Conservation (phyloP, 2,329 filamentous ascomycete genomes). For the Gyromitra esculenta region DNA sequence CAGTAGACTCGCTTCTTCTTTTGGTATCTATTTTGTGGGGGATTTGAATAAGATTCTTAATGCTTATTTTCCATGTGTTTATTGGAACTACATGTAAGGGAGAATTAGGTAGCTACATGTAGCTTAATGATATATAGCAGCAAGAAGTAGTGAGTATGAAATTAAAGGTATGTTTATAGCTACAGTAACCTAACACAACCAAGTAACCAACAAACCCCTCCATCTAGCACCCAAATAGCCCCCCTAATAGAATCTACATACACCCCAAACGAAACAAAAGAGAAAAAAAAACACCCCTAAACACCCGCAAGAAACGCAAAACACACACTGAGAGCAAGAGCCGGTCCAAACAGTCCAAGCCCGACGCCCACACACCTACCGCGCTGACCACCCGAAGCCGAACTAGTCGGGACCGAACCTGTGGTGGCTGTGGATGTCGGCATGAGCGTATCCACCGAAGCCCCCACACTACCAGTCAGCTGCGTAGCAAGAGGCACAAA, state of each 20-base stretch:
- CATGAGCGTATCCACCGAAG: neutral
- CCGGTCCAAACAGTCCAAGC: neutral
- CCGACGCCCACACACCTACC: neutral
- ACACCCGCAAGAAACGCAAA: neutral
- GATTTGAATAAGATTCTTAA: neutral
- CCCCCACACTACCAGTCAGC: neutral
- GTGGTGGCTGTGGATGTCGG: neutral
- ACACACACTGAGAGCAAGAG: neutral
- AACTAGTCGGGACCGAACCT: neutral
- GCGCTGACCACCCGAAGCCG: neutral
- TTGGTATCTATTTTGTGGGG: neutral
- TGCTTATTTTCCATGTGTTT: neutral
- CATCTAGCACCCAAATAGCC: neutral
- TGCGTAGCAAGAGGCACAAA: neutral
- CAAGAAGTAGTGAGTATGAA: too few relatives aligned
- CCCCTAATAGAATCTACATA: neutral
- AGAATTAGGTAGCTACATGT: neutral
- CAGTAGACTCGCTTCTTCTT: neutral
- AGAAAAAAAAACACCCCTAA: too few relatives aligned
- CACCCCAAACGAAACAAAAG: neutral
- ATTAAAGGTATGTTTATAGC: neutral
- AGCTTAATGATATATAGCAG: neutral
- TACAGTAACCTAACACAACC: neutral
- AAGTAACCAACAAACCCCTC: neutral
- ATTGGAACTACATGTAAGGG: neutral